Evolutionary conservation across 2,329 filamentous ascomycete genomes (phyloP).

Genomic region (Alternaria incomplexa): DNA sequence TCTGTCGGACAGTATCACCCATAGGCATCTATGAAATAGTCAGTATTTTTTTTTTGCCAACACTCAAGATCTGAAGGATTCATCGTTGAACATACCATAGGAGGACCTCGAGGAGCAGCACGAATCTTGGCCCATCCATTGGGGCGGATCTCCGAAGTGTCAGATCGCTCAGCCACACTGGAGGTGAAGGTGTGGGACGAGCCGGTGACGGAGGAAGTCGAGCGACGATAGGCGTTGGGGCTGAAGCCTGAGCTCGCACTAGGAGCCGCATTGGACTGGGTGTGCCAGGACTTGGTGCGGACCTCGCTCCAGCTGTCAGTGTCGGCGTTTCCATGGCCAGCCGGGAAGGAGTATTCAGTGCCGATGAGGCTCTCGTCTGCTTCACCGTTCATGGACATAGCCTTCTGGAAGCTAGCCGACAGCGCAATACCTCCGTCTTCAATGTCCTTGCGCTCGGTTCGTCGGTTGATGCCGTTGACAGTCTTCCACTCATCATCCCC

Average conservation of each 20-base stretch:
- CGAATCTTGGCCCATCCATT: constrained; percentile 39
- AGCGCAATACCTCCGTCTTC: constrained; percentile 23
- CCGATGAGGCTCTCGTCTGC: constrained; percentile 25
- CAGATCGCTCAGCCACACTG: constrained; percentile 32
- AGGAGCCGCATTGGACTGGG: constrained; percentile 12
- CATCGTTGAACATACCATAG: constrained; percentile 20
- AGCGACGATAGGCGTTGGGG: constrained; percentile 23
- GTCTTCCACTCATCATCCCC: constrained; percentile 15
- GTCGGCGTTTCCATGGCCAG: constrained; percentile 2
- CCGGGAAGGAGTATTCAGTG: constrained; percentile 19
- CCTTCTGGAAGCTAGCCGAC: constrained; percentile 19
- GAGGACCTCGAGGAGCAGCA: constrained; percentile 20
- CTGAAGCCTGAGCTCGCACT: constrained; percentile 26
- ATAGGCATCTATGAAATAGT: constrained; percentile 14
- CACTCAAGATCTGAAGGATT: not conserved
- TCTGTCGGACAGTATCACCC: constrained; percentile 9
- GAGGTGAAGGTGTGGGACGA: constrained; percentile 30
- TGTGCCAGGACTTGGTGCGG: constrained; percentile 33
- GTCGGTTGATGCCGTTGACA: constrained; percentile 1
- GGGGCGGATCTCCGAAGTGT: constrained; percentile 10
- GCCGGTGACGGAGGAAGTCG: constrained; percentile 14
- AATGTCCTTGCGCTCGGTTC: not conserved
- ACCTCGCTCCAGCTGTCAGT: constrained; percentile 19
- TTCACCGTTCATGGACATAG: constrained; percentile 17
- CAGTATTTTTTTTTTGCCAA: not conserved